phyloP scores from a whole-genome alignment of 202 grass and related monocot species.

The Carex sylvatica region DNA sequence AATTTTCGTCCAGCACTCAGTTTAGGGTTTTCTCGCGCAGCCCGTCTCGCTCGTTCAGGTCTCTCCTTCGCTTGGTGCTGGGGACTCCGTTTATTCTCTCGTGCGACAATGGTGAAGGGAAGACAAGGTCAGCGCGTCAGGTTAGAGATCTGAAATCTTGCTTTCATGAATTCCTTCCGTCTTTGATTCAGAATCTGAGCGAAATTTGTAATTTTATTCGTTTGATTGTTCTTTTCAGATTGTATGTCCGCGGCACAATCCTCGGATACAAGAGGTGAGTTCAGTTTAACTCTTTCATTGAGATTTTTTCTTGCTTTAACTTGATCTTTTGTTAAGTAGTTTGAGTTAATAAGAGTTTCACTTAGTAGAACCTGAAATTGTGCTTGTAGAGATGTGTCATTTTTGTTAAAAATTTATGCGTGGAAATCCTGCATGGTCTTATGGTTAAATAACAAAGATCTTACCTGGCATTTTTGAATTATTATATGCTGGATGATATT shows the following conservation, averaged over 20 bases:
- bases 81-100: neutral
- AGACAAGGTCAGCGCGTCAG: slow-evolving; percentile 52
- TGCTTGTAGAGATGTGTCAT: no score
- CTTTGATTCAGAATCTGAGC: neutral
- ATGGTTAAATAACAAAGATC: no score
- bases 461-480: no score
- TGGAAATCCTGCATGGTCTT: no score
- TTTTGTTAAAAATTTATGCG: no score
- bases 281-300: neutral
- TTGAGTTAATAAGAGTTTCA: no score
- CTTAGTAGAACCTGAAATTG: no score
- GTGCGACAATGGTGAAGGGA: slow-evolving; percentile 61
- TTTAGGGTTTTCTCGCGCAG: neutral
- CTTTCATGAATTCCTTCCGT: neutral
- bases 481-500: neutral
- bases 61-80: neutral
- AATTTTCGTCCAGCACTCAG: neutral
- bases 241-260: slow-evolving; percentile 71
- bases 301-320: neutral
- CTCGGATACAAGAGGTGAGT: slow-evolving; percentile 74
- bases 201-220: neutral
- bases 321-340: no score
- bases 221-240: slow-evolving; percentile 24
- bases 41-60: neutral
- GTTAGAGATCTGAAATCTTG: neutral